phyloP scores from a whole-genome alignment of 305 asterid species.

The Fraxinus baroniana region DNA sequence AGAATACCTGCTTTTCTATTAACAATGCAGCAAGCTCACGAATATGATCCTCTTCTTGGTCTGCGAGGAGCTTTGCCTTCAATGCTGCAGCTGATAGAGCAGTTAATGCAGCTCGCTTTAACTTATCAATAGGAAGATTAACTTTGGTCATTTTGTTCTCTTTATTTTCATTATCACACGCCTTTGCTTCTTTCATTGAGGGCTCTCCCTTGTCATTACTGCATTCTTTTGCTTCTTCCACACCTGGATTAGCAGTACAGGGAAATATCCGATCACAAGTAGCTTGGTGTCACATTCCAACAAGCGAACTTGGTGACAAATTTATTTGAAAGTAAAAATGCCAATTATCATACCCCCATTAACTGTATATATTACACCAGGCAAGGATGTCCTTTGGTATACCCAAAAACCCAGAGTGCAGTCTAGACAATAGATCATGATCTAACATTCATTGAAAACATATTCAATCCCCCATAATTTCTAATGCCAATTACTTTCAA shows the following conservation, averaged over 20 bases:
- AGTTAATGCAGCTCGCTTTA: slow-evolving; percentile 76
- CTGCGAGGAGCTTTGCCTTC: slow-evolving; percentile 95
- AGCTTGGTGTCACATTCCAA: slow-evolving; percentile 8
- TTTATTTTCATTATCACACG: slow-evolving; percentile 34
- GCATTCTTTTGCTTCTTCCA: slow-evolving; percentile 42
- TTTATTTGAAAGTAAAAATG: background rate
- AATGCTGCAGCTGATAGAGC: slow-evolving; percentile 94
- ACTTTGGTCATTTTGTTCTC: slow-evolving; percentile 31
- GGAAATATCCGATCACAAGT: slow-evolving; percentile 18
- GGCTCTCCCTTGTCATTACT: slow-evolving; percentile 36
- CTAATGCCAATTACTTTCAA: slow-evolving; percentile 8
- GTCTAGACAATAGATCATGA: background rate
- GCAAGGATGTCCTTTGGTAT: background rate
- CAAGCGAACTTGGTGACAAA: slow-evolving; percentile 3
- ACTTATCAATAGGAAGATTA: slow-evolving; percentile 44
- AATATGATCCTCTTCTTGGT: slow-evolving; percentile 85
- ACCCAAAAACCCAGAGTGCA: background rate
- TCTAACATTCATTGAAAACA: background rate
- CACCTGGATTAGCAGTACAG: slow-evolving; percentile 36
- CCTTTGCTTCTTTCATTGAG: slow-evolving; percentile 43
- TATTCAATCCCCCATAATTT: background rate
- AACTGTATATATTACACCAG: background rate
- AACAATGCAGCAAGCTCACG: slow-evolving; percentile 70
- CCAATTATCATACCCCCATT: background rate
- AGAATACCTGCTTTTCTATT: slow-evolving; percentile 80